Conservation (phyloP, 306 rosid genomes). For the Quercus rubra region DNA sequence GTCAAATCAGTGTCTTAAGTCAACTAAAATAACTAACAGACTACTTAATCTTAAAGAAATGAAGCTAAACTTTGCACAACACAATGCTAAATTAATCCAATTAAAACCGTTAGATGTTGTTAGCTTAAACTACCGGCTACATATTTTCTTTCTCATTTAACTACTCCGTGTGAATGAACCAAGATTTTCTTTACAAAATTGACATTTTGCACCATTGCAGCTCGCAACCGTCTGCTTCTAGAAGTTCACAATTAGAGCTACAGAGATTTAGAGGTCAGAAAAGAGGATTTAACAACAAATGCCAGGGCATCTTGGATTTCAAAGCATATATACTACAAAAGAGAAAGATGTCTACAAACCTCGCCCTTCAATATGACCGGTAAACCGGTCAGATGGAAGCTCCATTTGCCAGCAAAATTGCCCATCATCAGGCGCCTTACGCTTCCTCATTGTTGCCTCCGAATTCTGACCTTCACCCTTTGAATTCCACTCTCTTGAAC, state of each 20-base stretch:
- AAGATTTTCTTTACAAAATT: constrained; percentile 47
- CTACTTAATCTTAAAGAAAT: not conserved
- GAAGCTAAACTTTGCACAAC: not conserved
- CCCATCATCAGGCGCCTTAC: constrained; percentile 72
- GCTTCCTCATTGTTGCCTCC: constrained; percentile 57
- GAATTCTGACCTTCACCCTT: constrained; percentile 53
- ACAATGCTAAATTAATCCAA: not conserved
- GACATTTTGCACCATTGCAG: constrained; percentile 42
- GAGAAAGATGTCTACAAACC: constrained; percentile 69
- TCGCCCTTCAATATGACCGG: constrained; percentile 49
- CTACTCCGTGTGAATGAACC: constrained; percentile 18
- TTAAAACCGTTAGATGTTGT: not conserved
- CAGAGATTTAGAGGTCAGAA: constrained; percentile 46
- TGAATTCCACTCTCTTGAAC: constrained; percentile 40
- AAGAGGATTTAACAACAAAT: constrained; percentile 45
- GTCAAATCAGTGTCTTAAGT: not conserved
- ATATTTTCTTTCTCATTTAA: constrained; percentile 2
- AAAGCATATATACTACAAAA: constrained; percentile 50
- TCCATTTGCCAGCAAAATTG: constrained; percentile 71
- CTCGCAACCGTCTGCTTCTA: constrained; percentile 41
- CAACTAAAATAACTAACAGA: not conserved
- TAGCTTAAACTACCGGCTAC: not conserved
- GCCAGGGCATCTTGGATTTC: constrained; percentile 37
- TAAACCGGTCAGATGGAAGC: constrained; percentile 66
- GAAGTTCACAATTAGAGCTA: constrained; percentile 48